Evolutionary conservation across 192 early-diverging fungal genomes (phyloP).

Genomic region (Endogone sp.): DNA sequence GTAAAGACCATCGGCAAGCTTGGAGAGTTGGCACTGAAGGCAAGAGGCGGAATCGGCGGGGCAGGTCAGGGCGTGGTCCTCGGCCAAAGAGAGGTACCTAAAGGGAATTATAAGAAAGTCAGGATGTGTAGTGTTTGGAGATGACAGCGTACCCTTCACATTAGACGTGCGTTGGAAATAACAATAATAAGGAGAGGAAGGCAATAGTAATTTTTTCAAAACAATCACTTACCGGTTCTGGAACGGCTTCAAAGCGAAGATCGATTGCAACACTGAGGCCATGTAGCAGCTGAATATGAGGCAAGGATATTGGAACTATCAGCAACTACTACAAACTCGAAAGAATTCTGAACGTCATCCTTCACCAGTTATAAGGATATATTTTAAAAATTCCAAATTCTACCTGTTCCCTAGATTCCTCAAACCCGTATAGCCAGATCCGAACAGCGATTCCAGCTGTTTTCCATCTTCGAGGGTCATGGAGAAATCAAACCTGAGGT

Average conservation of each 20-base stretch:
- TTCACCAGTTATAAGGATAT: background rate
- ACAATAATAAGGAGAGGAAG: background rate
- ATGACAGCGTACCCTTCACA: constrained; percentile 31
- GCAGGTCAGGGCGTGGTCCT: constrained; percentile 50
- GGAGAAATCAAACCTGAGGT: constrained; percentile 94
- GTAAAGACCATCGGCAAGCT: constrained; percentile 87
- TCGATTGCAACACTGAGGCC: constrained; percentile 90
- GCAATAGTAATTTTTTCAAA: no score
- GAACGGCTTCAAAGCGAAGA: constrained; percentile 76
- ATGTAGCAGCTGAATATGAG: constrained; percentile 90
- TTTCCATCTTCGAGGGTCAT: constrained; percentile 97
- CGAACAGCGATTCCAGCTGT: constrained; percentile 75
- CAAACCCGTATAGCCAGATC: constrained; percentile 89
- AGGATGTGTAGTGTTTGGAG: constrained; percentile 8
- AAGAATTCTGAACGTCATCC: background rate
- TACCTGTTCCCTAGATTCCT: constrained; percentile 94
- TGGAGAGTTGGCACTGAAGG: constrained; percentile 87
- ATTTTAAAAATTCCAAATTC: background rate
- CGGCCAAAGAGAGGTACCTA: constrained; percentile 17
- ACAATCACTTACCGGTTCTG: constrained; percentile 62
- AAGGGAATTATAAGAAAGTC: background rate
- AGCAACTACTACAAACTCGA: background rate
- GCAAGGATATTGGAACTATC: no score
- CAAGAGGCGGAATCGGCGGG: constrained; percentile 63
- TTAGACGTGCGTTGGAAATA: no score